phyloP scores from a whole-genome alignment of 495 filamentous ascomycete genomes.

The Xylaria venustula region DNA sequence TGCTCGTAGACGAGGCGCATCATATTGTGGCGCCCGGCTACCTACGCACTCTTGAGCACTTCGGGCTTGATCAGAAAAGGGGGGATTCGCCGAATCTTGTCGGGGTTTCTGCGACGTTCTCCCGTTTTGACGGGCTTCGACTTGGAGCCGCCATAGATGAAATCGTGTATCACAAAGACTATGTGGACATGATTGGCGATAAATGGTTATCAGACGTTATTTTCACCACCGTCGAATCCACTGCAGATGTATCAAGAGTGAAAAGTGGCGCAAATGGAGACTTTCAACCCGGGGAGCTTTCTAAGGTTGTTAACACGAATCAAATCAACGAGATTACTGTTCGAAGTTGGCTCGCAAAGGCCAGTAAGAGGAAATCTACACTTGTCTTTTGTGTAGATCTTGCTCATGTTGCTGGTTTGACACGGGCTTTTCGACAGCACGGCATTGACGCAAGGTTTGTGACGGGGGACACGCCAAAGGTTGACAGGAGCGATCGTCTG shows the following conservation, averaged over 20 bases:
- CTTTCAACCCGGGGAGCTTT: conserved; percentile 72
- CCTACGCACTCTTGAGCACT: conserved; percentile 67
- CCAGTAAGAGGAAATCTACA: conserved; percentile 71
- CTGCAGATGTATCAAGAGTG: conserved; percentile 71
- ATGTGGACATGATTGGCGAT: conserved; percentile 92
- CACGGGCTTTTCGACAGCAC: conserved; percentile 67
- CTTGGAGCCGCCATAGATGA: conserved; percentile 89
- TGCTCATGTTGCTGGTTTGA: conserved; percentile 71
- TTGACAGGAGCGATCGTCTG: conserved; percentile 63
- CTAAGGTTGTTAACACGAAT: conserved; percentile 73
- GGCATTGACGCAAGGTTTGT: conserved; percentile 83
- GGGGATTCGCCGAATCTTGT: conserved; percentile 68
- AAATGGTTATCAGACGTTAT: conserved; percentile 80
- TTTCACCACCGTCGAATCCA: conserved; percentile 88
- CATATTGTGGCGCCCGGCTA: conserved; percentile 89
- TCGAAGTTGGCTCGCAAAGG: conserved; percentile 78
- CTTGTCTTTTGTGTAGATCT: conserved; percentile 92
- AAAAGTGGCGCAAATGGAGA: conserved; percentile 66
- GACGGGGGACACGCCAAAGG: conserved; percentile 70
- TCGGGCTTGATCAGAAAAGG: conserved; percentile 60
- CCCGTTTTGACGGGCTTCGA: conserved; percentile 82
- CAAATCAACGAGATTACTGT: conserved; percentile 79
- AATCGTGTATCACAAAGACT: conserved; percentile 97
- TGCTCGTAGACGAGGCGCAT: conserved; percentile 97
- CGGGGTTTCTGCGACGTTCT: conserved; percentile 91